Base-by-base conservation (phyloP, 257 asterid species). In the Parsonsia alboflavescens region DNA sequence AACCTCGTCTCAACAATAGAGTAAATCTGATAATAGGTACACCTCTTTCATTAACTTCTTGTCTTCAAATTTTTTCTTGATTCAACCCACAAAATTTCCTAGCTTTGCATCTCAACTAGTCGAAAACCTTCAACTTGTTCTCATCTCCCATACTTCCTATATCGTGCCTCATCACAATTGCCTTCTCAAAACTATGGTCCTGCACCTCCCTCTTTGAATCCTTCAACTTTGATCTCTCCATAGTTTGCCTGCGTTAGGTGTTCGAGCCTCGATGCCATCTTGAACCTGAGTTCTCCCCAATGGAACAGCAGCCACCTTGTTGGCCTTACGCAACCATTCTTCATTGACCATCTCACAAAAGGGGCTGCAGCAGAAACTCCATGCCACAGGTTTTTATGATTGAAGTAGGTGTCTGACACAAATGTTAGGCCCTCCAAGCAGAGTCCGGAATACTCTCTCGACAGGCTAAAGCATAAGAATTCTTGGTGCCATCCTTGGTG, bases 181-280 rank as follows among this genome's bases (percentile, higher is more conserved):
- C 87, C 79, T 74, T 84, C 81, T 84, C 83, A 22, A 84, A 84
- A 64, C 84, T 84, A 81, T 5, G 82, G 83, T 39, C 71, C 80
- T n/a, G n/a, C n/a, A 56, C 71, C 76, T 52, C 79, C 79, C 70
- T 70, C 33, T 7, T 71, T 53, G 71, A 84, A 76, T 69, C 24
- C 49, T 65, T 81, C 84, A n/a, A 84, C 69, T 68, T 78, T 71
- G 42, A 81, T 76, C 15, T 79, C 76, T 22, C 84, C 88, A 0
- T 65, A 76, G 57, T 58, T 64, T 0, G 81, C 68, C 62, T 68
- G 50, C 80, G 74, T 64, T 6, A 84, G 71, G 16, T 74, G 71
- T 42, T 73, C 70, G 6, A 84, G 41, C 88, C 88, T 81, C 0
- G 82, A 68, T 41, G 85, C 88, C 84, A 76, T 81, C 63, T 76